Evolutionary conservation across 2,329 filamentous ascomycete species (phyloP).

Genomic region (Epichloe coenophiala): DNA sequence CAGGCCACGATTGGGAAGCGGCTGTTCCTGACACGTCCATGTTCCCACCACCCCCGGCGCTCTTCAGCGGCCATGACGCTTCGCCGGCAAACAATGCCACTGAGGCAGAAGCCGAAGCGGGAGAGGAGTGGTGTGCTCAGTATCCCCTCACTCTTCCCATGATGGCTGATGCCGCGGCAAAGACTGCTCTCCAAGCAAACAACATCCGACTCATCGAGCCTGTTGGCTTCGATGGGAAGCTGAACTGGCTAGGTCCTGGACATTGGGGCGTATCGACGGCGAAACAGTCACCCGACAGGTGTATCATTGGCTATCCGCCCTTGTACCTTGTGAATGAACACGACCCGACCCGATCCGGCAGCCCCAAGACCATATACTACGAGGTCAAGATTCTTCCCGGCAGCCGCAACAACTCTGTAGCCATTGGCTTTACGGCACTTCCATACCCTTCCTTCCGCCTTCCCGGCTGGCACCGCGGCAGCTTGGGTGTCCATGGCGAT

Average conservation of each 20-base stretch:
- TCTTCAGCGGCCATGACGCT: slow-evolving; percentile 47
- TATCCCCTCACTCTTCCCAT: slow-evolving; percentile 48
- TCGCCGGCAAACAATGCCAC: slow-evolving; percentile 60
- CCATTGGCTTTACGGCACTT: slow-evolving; percentile 56
- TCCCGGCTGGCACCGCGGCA: slow-evolving; percentile 69
- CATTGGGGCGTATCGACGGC: slow-evolving; percentile 34
- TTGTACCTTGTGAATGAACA: slow-evolving; percentile 51
- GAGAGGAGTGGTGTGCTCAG: slow-evolving; percentile 49
- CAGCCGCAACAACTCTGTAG: slow-evolving; percentile 37
- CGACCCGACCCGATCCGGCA: slow-evolving; percentile 33
- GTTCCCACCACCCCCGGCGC: slow-evolving; percentile 57
- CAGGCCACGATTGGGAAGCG: slow-evolving; percentile 54
- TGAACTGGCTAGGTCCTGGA: slow-evolving; percentile 33
- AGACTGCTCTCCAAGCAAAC: slow-evolving; percentile 33
- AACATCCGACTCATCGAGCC: slow-evolving; percentile 43
- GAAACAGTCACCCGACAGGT: slow-evolving; percentile 40
- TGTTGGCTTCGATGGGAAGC: slow-evolving; percentile 29
- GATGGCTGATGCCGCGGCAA: slow-evolving; percentile 30
- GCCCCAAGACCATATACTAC: slow-evolving; percentile 51
- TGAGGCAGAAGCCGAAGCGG: slow-evolving; percentile 47
- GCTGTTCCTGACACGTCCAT: slow-evolving; percentile 60
- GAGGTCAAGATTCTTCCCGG: slow-evolving; percentile 46
- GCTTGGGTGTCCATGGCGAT: slow-evolving; percentile 64
- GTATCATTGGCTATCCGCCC: slow-evolving; percentile 54
- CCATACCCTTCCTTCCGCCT: slow-evolving; percentile 68